phyloP scores from a whole-genome alignment of 129 eudicot genomes.

The Flaveria ramosissima region DNA sequence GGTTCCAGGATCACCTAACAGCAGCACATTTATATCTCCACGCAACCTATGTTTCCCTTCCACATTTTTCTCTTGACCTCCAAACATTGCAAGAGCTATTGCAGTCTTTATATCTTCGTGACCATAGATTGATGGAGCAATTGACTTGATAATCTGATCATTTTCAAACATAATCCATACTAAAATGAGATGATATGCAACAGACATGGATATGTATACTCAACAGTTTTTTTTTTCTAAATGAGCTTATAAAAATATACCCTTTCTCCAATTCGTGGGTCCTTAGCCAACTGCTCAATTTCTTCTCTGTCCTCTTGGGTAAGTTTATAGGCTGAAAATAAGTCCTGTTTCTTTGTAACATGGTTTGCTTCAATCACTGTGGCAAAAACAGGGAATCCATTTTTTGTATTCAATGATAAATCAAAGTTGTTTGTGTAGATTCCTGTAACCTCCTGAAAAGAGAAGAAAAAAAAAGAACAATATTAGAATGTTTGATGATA shows the following conservation, averaged over 20 bases:
- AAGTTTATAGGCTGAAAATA: slow-evolving; percentile 94
- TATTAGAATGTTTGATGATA: slow-evolving; percentile 6
- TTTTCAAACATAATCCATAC: background rate
- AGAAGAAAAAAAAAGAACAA: background rate
- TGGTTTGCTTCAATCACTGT: slow-evolving; percentile 96
- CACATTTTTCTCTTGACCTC: slow-evolving; percentile 93
- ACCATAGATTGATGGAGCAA: slow-evolving; percentile 98
- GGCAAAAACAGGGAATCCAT: slow-evolving; percentile 95
- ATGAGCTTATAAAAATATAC: slow-evolving; percentile 37
- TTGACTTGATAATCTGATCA: slow-evolving; percentile 80
- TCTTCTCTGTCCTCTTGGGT: slow-evolving; percentile 97
- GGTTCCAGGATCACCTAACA: slow-evolving; percentile 97
- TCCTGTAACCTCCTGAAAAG: slow-evolving; percentile 90
- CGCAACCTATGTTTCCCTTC: slow-evolving; percentile 85
- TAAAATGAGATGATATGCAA: background rate
- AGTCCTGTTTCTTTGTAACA: slow-evolving; percentile 92
- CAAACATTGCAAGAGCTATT: slow-evolving; percentile 96
- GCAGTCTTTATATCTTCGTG: slow-evolving; percentile 97
- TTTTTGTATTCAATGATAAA: slow-evolving; percentile 85
- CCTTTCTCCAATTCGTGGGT: slow-evolving; percentile 96
- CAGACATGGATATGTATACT: too few relatives aligned
- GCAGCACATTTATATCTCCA: slow-evolving; percentile 92
- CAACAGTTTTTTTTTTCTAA: background rate
- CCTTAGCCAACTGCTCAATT: slow-evolving; percentile 83
- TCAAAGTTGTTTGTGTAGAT: slow-evolving; percentile 94